Conservation (phyloP, 2,329 filamentous ascomycete species). For the Cryphonectria parasitica region DNA sequence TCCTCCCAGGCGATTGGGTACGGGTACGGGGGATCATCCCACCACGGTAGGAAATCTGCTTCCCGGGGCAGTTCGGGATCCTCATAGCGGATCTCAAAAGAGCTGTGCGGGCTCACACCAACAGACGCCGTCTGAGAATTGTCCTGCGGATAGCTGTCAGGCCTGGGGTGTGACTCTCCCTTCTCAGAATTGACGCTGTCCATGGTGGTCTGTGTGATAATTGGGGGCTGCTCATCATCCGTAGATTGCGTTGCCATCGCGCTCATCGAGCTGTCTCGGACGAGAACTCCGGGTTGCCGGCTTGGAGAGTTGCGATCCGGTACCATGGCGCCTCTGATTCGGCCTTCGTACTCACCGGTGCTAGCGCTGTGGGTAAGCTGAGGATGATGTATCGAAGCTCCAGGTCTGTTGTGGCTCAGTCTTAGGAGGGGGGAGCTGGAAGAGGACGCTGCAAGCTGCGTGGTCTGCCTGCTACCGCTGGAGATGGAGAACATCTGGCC, state of each 20-base stretch:
- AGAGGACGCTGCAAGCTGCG: conserved; percentile 44
- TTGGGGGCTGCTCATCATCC: conserved; percentile 37
- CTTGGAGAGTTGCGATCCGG: background rate
- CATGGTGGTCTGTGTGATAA: conserved; percentile 52
- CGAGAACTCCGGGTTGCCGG: background rate
- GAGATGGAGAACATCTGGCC: conserved; percentile 63
- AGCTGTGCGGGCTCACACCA: conserved; percentile 36
- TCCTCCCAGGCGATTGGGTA: conserved; percentile 42
- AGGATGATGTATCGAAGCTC: conserved; percentile 10
- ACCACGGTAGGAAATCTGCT: conserved; percentile 63
- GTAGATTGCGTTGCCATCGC: conserved; percentile 31
- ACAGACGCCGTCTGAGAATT: conserved; percentile 20
- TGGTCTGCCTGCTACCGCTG: conserved; percentile 48
- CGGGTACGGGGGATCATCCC: conserved; percentile 59
- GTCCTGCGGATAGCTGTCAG: conserved; percentile 25
- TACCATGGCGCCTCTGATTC: conserved; percentile 44
- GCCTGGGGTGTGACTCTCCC: conserved; percentile 24
- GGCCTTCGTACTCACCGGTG: conserved; percentile 48
- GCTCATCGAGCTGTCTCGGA: conserved; percentile 29
- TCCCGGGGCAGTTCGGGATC: conserved; percentile 52
- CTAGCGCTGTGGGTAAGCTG: conserved; percentile 35
- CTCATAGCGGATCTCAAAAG: conserved; percentile 43
- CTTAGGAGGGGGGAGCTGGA: conserved; percentile 34
- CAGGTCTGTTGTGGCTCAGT: conserved; percentile 16
- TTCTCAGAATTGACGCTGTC: conserved; percentile 33